These are phyloP conservation scores for Mrakia gelida DNA, from an alignment of 768 basidiomycete genomes.

Conservation along the genomic window DNA sequence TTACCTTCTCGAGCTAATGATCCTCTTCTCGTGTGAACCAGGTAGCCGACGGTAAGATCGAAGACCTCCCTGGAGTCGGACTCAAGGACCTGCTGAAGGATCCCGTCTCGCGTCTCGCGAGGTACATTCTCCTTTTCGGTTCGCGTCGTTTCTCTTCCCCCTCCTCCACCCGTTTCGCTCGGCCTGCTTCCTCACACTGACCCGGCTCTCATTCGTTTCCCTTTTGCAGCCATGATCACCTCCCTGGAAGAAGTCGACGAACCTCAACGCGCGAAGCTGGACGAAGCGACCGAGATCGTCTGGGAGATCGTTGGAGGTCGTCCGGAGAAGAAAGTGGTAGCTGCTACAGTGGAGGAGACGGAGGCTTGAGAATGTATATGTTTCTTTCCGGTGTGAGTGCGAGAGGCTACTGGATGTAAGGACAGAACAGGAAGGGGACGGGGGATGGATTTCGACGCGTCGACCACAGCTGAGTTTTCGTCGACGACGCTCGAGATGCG, in stretches of 20 bases:
- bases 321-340: background rate
- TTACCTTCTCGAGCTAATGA: background rate
- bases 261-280: background rate
- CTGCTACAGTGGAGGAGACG: background rate
- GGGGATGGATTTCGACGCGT: too few species aligned
- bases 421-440: too few species aligned
- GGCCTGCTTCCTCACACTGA: too few species aligned
- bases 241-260: background rate
- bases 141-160: background rate
- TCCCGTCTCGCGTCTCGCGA: background rate
- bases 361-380: background rate
- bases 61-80: background rate
- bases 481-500: too few species aligned
- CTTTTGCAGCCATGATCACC: background rate
- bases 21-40: background rate
- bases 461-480: too few species aligned
- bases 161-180: background rate
- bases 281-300: background rate
- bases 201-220: too few species aligned
- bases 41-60: conserved; percentile 6
- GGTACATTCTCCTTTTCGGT: background rate
- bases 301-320: conserved; percentile 2
- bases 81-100: conserved; percentile 11
- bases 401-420: too few species aligned
- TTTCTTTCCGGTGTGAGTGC: too few species aligned